Evolutionary conservation across 2,329 filamentous ascomycete genomes (phyloP), one percentile per base, ranked within the genome.

Genomic region (Rutstroemia sp.): DNA sequence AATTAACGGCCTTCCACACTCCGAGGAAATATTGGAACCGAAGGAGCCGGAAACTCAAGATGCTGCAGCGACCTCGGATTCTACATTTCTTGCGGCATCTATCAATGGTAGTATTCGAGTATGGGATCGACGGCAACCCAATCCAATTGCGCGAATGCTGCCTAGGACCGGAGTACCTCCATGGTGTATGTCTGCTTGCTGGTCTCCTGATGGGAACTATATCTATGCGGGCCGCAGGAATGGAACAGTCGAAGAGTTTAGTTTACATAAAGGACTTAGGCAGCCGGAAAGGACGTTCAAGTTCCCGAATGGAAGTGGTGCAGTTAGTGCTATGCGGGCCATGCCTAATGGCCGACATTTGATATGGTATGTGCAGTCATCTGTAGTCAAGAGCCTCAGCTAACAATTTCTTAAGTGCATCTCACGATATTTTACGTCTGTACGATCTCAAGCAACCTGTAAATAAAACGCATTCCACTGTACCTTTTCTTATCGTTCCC

Each of bases 151-250:
- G 2, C 83, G 86, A 27, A 92, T 97, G 56, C 77, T 79, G 1
- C 89, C 88, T 17, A 78, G 84, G 10, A 81, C 83, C 10, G 84
- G 84, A 17, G 88, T 90, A 0, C 92, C 94, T 1, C 94, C 92
- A 0, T 99, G 92, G 92, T 97, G 92, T 71, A 96, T 96, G 84
- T 92, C 89, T 63, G 90, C 91, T 0, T 96, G 91, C 74, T 99
- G 94, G 94, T 92, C 88, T 54, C 91, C 91, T 0, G 89, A 96
- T 69, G 94, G 94, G 14, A 97, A 97, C 72, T 90, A 83, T 71
- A 92, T 99, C 65, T 99, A 96, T 72, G 92, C 88, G 0, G 94
- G 94, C 0, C 79, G 94, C 27, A 80, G 94, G 57, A 97, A 97
- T 71, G 82, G 82, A 51, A 95, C 90, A 0, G 94, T 99, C 0